phyloP scores from a whole-genome alignment of 2,329 filamentous ascomycete genomes.

The Fusarium torulosum region DNA sequence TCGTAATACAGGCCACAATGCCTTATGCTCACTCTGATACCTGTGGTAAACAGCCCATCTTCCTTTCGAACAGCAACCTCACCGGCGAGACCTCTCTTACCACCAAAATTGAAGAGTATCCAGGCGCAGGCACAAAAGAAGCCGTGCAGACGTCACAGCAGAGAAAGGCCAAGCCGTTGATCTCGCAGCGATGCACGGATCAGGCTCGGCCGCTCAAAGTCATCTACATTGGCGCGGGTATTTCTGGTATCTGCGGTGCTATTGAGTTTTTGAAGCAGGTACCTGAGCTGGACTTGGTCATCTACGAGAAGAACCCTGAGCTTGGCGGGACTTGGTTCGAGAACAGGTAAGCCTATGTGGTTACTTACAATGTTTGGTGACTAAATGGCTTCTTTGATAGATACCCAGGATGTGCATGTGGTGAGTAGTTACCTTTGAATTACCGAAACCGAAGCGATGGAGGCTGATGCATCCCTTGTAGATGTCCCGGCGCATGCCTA shows the following conservation, averaged over 20 bases:
- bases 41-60: neutral
- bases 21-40: neutral
- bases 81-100: accelerated
- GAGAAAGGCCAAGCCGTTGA: neutral
- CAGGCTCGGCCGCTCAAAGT: constrained; percentile 14
- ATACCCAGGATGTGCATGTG: constrained; percentile 23
- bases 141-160: neutral
- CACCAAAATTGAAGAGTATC: neutral
- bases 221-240: constrained; percentile 15
- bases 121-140: neutral
- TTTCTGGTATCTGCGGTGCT: constrained; percentile 14
- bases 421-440: neutral
- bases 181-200: constrained; percentile 13
- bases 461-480: neutral
- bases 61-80: neutral
- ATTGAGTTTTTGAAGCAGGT: constrained; percentile 20
- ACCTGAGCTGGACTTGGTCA: constrained; percentile 2
- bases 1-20: neutral
- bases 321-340: constrained; percentile 26
- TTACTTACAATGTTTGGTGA: accelerated
- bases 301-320: constrained; percentile 26
- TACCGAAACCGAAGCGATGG: too few species aligned
- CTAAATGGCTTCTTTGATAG: neutral
- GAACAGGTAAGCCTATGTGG: neutral
- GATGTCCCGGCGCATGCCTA: constrained; percentile 22